These are phyloP conservation scores for Aspergillus sp. DNA, from an alignment of 2,329 filamentous ascomycete genomes.

Conservation along the genomic window DNA sequence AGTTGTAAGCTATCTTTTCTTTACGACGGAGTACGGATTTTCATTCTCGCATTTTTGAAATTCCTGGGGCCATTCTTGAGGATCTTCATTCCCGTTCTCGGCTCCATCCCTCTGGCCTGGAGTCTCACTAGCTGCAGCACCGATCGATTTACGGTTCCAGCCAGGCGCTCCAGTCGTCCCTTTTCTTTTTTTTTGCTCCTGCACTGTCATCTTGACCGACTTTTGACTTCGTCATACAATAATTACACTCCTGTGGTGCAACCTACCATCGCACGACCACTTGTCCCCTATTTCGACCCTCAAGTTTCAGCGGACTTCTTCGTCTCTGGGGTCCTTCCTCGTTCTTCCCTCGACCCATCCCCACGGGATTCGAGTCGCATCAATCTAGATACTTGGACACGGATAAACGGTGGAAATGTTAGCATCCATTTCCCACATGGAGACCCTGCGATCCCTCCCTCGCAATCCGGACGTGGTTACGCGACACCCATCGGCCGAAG, in stretches of 20 bases:
- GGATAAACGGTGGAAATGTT: constrained; percentile 30
- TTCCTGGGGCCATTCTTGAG: constrained; percentile 9
- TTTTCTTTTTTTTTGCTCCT: constrained; percentile 21
- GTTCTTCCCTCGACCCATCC: constrained; percentile 10
- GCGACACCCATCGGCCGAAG: constrained; percentile 48
- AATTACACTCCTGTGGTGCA: constrained; percentile 31
- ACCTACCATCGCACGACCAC: constrained; percentile 22
- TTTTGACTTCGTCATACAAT: constrained; percentile 37
- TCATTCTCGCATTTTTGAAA: not conserved
- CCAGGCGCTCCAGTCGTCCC: constrained; percentile 17
- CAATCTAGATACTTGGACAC: not conserved
- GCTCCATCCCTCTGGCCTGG: constrained; percentile 19
- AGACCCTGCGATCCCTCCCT: constrained; percentile 34
- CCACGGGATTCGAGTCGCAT: constrained; percentile 3
- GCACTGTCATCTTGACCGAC: constrained; percentile 35
- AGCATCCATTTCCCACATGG: constrained; percentile 39
- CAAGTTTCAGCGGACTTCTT: constrained; percentile 15
- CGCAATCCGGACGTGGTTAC: constrained; percentile 31
- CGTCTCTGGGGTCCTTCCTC: constrained; percentile 12
- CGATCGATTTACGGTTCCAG: constrained; percentile 21
- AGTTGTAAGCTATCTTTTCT: not conserved
- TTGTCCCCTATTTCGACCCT: constrained; percentile 19
- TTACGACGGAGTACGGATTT: not conserved
- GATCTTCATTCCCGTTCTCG: constrained; percentile 17
- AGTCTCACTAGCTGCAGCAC: constrained; percentile 26